Evolutionary conservation across 2,329 filamentous ascomycete genomes (phyloP), one percentile per base, ranked within the genome.

Genomic region (Sclerotinia glacialis): DNA sequence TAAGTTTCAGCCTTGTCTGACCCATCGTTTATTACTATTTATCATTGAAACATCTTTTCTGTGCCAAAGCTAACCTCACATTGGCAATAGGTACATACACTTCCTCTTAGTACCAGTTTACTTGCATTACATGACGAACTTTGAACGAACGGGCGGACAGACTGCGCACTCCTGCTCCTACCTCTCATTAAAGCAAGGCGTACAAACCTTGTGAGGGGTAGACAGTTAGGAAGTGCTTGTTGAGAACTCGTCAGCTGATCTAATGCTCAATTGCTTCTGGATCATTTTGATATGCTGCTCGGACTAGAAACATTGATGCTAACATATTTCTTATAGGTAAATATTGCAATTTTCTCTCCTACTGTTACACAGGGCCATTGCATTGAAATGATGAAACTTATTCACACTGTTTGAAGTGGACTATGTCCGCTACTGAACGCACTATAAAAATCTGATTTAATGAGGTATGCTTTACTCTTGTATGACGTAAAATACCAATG

Each of bases 1-100:
- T 74, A 76, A 76, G 78, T 79, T 79, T 79, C 78, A 79, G 78
- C 78, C 78, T 79, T 79, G 78, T 79, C 78, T 79, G 78, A 79
- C 76, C 75, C 73, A 68, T 69, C 64, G 61, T 61, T 65, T 46
- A 68, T 54, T 37, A 61, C 14, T 53, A 44, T 7, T 3, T 21
- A 46, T n/a, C 37, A 37, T 62, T 55, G 34, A 54, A 64, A 53
- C n/a, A 23, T 14, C 11, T 52, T n/a, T n/a, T 44, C 21, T 64
- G 42, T 34, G 23, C 37, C 67, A 56, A 42, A 60, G 61, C 65
- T 67, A 66, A 65, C 64, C 59, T 44, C 52, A 64, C 23, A 56
- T 61, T 61, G 31, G 67, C 18, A 50, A 61, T 46, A 78, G 77
- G 77, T 79, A 78, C 67, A 72, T 71, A 72, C 59, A 49, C 42